phyloP scores from a whole-genome alignment of 192 early-diverging fungal species.

The Thoreauomyces humboldtii region DNA sequence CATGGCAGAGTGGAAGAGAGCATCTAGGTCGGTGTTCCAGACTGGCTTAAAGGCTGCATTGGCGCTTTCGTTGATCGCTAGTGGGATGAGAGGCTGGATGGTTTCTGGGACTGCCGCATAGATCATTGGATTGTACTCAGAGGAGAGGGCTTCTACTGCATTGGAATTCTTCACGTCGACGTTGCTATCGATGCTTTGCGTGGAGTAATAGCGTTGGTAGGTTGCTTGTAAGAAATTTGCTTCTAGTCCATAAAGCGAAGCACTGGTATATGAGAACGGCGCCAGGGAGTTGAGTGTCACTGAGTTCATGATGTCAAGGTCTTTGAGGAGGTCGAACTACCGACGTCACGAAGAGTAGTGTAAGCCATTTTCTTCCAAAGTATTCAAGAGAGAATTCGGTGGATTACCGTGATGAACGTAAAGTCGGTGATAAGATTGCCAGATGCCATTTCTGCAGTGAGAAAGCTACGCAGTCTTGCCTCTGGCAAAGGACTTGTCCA shows the following conservation, averaged over 20 bases:
- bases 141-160: background rate
- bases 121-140: background rate
- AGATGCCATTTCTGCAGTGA: no score
- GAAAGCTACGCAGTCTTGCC: slow-evolving; percentile 5
- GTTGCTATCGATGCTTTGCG: background rate
- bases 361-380: no score
- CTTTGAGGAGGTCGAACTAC: slow-evolving; percentile 1
- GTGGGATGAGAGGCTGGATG: background rate
- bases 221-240: slow-evolving; percentile 14
- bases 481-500: slow-evolving; percentile 26
- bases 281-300: background rate
- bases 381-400: no score
- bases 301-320: background rate
- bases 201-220: slow-evolving; percentile 3
- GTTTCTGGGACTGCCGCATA: background rate
- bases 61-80: background rate
- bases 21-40: background rate
- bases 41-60: no score
- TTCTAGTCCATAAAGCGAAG: slow-evolving; percentile 23
- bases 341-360: no score
- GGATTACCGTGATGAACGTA: no score
- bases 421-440: no score
- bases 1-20: slow-evolving; percentile 7
- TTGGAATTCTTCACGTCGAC: no score
- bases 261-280: background rate